Base-by-base conservation (phyloP, 2,329 filamentous ascomycete species). In the Hypomyces rosellus region DNA sequence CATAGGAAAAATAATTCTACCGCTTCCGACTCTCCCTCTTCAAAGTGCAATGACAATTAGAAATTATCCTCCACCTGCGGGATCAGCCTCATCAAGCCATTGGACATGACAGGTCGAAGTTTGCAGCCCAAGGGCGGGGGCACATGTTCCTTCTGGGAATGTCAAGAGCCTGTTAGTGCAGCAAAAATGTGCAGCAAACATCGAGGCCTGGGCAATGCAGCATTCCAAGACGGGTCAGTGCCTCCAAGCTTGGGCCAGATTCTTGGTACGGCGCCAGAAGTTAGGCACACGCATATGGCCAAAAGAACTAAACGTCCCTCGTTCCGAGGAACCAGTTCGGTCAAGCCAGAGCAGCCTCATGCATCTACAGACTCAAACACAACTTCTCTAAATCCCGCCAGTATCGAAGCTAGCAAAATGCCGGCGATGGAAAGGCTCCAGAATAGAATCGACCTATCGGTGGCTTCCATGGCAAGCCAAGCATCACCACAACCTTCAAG, bases 81-180 rank as follows among this genome's bases (percentile, higher is more conserved):
- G 13, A 34, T 34, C 15, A 34, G 30, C n/a, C 22, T 46, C 15
- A 20, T 39, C n/a, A 45, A 18, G 22, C 40, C 22, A 34, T 45
- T 46, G 43, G 47, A 52, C 33, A 52, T 52, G 12, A 43, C 11
- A 43, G 39, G 47, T 22, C 44, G 36, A n/a, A 50, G 45, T 45
- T 44, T 42, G 22, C 34, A 33, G n/a, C 22, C 36, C 20, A 44
- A 40, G 14, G 38, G 25, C 20, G 37, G 44, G 43, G 48, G 43
- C 14, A 16, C 22, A 47, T 50, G 48, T 38, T 40, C 39, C 9
- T 43, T 47, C 16, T 46, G 33, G 51, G 51, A 9, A 37, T 50
- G 48, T 20, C 34, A 44, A 20, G 39, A 53, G 16, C 22, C 44
- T 22, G 33, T 33, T 8, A n/a, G 47, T 34, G 38, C 48, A 37